Conservation (phyloP, 345 rosid genomes). For the Pistacia integerrima region DNA sequence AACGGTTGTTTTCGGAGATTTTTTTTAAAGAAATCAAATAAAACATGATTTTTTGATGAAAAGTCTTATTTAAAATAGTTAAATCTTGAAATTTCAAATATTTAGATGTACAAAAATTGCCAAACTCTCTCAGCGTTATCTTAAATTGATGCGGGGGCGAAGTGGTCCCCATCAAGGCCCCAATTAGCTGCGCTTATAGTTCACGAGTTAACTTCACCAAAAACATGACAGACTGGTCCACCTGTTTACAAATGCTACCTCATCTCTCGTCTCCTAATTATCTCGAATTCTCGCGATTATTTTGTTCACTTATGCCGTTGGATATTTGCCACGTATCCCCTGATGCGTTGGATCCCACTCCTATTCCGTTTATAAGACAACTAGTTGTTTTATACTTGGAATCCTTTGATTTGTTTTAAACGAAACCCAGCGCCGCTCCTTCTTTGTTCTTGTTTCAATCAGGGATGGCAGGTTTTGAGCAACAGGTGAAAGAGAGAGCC, state of each 20-base stretch:
- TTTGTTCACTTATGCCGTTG: not conserved
- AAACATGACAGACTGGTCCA: not conserved
- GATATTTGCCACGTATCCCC: conserved; percentile 28
- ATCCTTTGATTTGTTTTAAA: too few species aligned
- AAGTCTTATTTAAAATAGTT: too few species aligned
- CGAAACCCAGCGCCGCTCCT: not conserved
- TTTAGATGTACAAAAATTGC: too few species aligned
- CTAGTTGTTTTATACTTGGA: not conserved
- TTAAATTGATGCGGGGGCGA: too few species aligned
- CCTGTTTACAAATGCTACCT: not conserved
- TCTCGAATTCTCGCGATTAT: not conserved
- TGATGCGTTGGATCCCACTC: conserved; percentile 40
- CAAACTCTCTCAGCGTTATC: too few species aligned
- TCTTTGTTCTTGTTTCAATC: not conserved
- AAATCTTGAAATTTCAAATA: too few species aligned
- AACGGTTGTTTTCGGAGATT: too few species aligned
- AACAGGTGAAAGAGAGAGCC: conserved; percentile 75
- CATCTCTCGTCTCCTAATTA: not conserved
- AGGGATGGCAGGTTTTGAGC: conserved; percentile 74
- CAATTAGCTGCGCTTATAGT: too few species aligned
- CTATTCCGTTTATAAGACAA: not conserved
- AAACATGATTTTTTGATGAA: too few species aligned
- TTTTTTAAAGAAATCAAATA: too few species aligned
- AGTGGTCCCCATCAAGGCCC: too few species aligned
- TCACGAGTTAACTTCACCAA: too few species aligned